Evolutionary conservation across 2,329 filamentous ascomycete genomes (phyloP).

Genomic region (Trichophyton equinum): DNA sequence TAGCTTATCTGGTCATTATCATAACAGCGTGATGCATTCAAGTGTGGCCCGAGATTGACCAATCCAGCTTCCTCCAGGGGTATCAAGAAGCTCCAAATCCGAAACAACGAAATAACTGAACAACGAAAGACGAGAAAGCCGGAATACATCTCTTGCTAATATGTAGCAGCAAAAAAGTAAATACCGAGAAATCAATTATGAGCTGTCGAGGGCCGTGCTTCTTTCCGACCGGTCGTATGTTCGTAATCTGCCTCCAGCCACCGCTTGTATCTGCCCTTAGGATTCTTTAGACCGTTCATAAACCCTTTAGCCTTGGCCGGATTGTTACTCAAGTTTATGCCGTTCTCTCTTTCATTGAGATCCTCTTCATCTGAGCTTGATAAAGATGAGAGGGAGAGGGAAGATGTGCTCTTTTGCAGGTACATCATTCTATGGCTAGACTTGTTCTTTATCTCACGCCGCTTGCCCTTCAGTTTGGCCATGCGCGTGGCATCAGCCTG

Average conservation of each 20-base stretch:
- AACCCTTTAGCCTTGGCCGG: not conserved
- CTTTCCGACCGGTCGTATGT: not conserved
- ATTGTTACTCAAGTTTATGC: not conserved
- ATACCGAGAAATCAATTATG: not conserved
- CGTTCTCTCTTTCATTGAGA: constrained; percentile 31
- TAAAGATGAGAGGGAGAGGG: constrained; percentile 29
- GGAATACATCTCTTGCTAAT: too few relatives aligned
- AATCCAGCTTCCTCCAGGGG: not conserved
- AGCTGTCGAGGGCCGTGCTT: not conserved
- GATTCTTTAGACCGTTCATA: constrained; percentile 5
- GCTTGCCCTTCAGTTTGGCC: constrained; percentile 60
- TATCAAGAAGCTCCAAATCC: not conserved
- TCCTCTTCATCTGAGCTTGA: constrained; percentile 48
- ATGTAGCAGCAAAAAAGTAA: too few relatives aligned
- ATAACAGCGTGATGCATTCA: not conserved
- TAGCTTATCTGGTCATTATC: not conserved
- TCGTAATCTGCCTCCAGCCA: constrained; percentile 8
- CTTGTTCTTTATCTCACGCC: constrained; percentile 60
- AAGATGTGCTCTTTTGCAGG: constrained; percentile 35
- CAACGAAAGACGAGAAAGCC: too few relatives aligned
- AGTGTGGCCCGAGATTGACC: not conserved
- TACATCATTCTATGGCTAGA: constrained; percentile 43
- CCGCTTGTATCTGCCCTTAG: constrained; percentile 9
- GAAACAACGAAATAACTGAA: not conserved
- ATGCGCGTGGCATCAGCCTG: constrained; percentile 58